Evolutionary conservation across 2,329 filamentous ascomycete species (phyloP).

Genomic region (Magnaporthiopsis incrustans): DNA sequence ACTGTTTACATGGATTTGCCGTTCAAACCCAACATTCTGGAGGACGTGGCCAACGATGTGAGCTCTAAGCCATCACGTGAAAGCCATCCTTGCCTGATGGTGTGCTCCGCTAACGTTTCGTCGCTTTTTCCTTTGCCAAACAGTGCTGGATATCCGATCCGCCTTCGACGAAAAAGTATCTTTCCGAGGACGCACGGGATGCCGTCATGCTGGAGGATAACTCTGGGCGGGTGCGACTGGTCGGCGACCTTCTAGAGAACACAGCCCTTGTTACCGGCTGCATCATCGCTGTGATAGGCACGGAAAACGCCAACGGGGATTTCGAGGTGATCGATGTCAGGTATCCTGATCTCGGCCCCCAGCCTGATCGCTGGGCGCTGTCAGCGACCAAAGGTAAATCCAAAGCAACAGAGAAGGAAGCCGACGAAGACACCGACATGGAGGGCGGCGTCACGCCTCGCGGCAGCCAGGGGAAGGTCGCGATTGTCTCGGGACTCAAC

Average conservation of each 20-base stretch:
- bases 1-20: conserved; percentile 98
- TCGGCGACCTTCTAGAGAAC: conserved; percentile 59
- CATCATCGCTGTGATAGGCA: conserved; percentile 89
- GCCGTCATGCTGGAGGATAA: conserved; percentile 92
- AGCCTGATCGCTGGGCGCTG: conserved; percentile 71
- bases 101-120: background rate
- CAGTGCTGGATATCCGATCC: conserved; percentile 87
- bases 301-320: conserved; percentile 84
- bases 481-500: conserved; percentile 79
- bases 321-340: conserved; percentile 89
- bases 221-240: conserved; percentile 76
- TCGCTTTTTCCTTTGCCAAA: conserved; percentile 1
- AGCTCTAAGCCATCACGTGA: conserved; percentile 18
- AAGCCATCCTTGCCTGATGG: background rate
- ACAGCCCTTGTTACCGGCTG: conserved; percentile 82
- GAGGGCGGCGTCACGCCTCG: conserved; percentile 21
- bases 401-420: conserved; percentile 24
- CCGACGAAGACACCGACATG: conserved; percentile 47
- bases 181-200: conserved; percentile 48
- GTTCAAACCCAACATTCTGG: conserved; percentile 89
- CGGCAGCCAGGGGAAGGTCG: conserved; percentile 52
- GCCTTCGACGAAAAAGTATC: conserved; percentile 68
- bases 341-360: conserved; percentile 76
- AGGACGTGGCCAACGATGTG: conserved; percentile 90
- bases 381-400: conserved; percentile 30